Percentiles rank a stretch among this genome's conserved stretches.
These are phyloP conservation scores for Anacardium occidentale DNA, from an alignment of 345 rosid genomes.

Conservation along the genomic window DNA sequence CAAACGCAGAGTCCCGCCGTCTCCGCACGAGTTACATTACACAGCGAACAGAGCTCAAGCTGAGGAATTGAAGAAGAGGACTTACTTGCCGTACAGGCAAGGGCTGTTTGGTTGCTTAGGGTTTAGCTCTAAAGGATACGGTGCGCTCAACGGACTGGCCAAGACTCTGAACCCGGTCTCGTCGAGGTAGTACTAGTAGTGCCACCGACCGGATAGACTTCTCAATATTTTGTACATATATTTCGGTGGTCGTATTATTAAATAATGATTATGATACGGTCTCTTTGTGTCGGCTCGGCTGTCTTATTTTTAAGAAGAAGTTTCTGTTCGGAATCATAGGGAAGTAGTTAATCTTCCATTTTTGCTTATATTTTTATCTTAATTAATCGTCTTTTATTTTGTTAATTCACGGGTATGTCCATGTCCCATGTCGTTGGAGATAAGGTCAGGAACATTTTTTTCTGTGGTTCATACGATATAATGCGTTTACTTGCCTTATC, in stretches of 20 bases:
- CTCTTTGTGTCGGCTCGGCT: neutral
- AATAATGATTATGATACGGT: neutral
- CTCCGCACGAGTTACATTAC: slow-evolving; percentile 53
- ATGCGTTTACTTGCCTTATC: neutral
- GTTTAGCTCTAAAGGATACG: slow-evolving; percentile 35
- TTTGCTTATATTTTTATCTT: neutral
- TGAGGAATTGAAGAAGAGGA: slow-evolving; percentile 56
- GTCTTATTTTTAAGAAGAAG: too few relatives aligned
- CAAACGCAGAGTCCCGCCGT: slow-evolving; percentile 30
- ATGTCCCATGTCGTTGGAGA: neutral
- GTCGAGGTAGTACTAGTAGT: slow-evolving; percentile 22
- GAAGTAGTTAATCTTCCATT: neutral
- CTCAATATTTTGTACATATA: neutral
- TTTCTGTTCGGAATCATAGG: too few relatives aligned
- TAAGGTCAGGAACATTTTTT: neutral
- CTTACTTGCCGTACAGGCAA: slow-evolving; percentile 43
- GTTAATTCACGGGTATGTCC: too few relatives aligned
- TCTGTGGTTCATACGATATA: too few relatives aligned
- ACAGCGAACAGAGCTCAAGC: slow-evolving; percentile 39
- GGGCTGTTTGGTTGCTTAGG: slow-evolving; percentile 56
- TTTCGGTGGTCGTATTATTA: neutral
- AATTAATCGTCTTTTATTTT: too few relatives aligned
- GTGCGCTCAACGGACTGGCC: slow-evolving; percentile 27
- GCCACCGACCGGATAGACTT: too few relatives aligned
- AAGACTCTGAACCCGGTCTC: slow-evolving; percentile 24